A percentile compares a stretch with the other conserved stretches of the same genome.
Evolutionary conservation across 2,329 filamentous ascomycete species (phyloP).

Genomic region (Apiospora sp.): DNA sequence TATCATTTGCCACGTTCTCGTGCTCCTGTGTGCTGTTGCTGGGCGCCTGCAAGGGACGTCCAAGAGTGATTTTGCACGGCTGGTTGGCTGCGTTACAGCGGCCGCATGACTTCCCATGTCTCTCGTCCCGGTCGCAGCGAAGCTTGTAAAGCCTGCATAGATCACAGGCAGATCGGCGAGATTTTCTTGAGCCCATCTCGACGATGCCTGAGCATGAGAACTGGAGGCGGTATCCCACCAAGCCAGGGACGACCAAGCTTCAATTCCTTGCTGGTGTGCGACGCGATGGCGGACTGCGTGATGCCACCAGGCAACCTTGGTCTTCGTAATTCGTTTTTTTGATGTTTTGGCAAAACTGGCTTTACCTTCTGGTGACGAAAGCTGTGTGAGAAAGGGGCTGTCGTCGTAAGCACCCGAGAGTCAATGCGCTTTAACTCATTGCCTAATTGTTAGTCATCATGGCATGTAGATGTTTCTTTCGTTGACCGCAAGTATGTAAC

Average conservation of each 20-base stretch:
- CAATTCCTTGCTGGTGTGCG: not conserved
- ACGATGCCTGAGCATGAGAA: not conserved
- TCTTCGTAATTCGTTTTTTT: no score
- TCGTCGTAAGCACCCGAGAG: not conserved
- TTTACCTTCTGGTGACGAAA: not conserved
- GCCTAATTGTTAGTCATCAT: not conserved
- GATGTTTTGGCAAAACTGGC: not conserved
- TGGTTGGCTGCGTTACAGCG: not conserved
- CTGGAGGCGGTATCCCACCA: not conserved
- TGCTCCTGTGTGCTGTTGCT: not conserved
- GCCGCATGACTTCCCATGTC: not conserved
- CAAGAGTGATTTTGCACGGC: not conserved
- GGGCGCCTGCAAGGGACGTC: not conserved
- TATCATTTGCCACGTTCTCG: not conserved
- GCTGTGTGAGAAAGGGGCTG: not conserved
- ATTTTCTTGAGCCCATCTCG: not conserved
- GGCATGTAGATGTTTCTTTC: not conserved
- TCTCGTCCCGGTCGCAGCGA: not conserved
- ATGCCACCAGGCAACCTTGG: not conserved
- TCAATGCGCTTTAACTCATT: not conserved
- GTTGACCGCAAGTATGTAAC: not conserved
- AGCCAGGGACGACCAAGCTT: not conserved
- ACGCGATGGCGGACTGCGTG: not conserved
- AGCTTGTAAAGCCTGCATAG: not conserved
- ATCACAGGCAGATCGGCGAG: not conserved